Evolutionary conservation across 345 rosid genomes (phyloP), one percentile per base, ranked within the genome.

Genomic region (Ailanthus altissimus): DNA sequence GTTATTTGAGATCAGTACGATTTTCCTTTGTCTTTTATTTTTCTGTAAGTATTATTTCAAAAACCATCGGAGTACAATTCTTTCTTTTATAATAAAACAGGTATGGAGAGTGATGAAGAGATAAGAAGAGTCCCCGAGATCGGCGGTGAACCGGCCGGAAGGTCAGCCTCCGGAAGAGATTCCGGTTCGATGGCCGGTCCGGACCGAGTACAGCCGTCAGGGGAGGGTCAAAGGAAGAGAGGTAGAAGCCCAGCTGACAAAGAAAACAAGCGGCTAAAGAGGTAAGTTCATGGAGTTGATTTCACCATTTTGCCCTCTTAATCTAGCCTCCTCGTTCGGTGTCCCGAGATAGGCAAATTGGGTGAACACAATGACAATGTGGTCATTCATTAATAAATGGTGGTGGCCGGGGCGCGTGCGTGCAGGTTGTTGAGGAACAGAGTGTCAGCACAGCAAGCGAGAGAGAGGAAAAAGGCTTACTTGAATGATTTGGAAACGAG

Each of bases 381-480:
- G 26, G 26, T n/a, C 15, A 12, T 12, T 23, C 14, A 25, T 8
- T 6, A 21, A 1, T 42, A n/a, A 57, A 8, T 76, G n/a, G n/a
- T n/a, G n/a, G n/a, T n/a, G n/a, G n/a, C n/a, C n/a, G n/a, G n/a
- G n/a, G n/a, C n/a, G 20, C 6, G 67, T 18, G 45, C 57, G 14
- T 12, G 38, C 21, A 96, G 99, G 94, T 89, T 96, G 90, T 76
- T 96, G 91, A 92, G 99, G 87, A 96, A 96, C 81, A 91, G 99
- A 91, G 99, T 96, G 25, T 96, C 99, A 42, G 99, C 99, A 1
- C 99, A 96, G 79, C 99, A 96, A 84, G 99, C 98, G 53, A 92
- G 99, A 84, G 99, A 96, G 80, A 91, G 98, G 88, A 96, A 96
- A 77, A 96, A 96, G 65, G 99, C 90, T 5, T 94, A 96, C 88